Base-by-base conservation (phyloP, 805 yeast species). In the Lipomyces spencermartinsiae region DNA sequence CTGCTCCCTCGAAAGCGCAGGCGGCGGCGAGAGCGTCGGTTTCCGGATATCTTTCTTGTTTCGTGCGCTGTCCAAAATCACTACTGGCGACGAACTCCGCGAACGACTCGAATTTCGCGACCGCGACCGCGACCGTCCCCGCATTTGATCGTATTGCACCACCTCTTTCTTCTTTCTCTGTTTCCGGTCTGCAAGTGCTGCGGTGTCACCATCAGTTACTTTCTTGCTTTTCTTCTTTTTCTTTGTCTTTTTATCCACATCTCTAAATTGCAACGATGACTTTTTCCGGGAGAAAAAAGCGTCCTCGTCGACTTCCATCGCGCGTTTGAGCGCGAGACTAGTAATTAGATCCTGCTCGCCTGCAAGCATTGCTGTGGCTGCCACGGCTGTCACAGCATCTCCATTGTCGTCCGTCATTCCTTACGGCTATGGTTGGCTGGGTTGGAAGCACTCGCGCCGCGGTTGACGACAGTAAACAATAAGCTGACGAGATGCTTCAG, bases 1-100 rank as follows among this genome's bases (percentile, higher is more conserved):
- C 62, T 67, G 59, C 19, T 34, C 63, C 49, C 25, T 31, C 16
- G 68, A 25, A 55, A 67, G 43, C 54, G 19, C 51, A 2, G 68
- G 68, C 51, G 71, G 68, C 10, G 71, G 71, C 34, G 71, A 64
- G 19, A 67, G 61, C n/a, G 59, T 37, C 46, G 64, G 55, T 33
- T 16, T 25, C 22, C 64, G 62, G 35, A 25, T 8, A n/a, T 31
- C 34, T 25, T 12, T 1, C 7, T 25, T 31, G 29, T 53, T 53
- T 34, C 8, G 29, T 10, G 19, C 33, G 8, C 4, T 31, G 6
- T 53, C 56, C 16, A 53, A 31, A 16, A 53, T 53, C 34, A 25
- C 56, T 8, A 53, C 12, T n/a, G 29, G 34, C 34, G 56, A 53
- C 34, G 56, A 53, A 19, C 43, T 58, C 51, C 53, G 35, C 25